phyloP scores from a whole-genome alignment of 257 asterid species.

The Forsythia suspensa region DNA sequence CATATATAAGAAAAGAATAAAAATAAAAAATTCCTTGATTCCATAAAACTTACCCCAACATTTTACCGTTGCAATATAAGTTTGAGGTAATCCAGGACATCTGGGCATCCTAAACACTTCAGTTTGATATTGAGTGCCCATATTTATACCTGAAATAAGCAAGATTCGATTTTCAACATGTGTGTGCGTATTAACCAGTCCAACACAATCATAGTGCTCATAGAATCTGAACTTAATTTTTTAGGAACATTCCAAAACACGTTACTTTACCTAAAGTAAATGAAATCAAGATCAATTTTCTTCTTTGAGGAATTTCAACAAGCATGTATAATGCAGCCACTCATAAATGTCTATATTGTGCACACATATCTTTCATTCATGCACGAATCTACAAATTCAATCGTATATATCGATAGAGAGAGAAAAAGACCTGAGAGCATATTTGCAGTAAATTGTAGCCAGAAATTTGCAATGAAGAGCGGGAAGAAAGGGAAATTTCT shows the following conservation, averaged over 20 bases:
- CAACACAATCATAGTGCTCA: neutral
- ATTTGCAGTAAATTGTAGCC: neutral
- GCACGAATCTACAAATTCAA: neutral
- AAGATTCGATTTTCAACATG: slow-evolving; percentile 1
- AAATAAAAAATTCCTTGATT: too few species aligned
- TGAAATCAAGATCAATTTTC: neutral
- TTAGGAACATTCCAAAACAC: neutral
- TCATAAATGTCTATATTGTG: neutral
- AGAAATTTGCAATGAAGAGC: neutral
- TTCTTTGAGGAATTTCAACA: neutral
- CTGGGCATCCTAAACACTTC: slow-evolving; percentile 24
- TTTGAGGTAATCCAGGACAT: slow-evolving; percentile 29
- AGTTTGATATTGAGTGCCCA: slow-evolving; percentile 30
- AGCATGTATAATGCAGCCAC: slow-evolving; percentile 28
- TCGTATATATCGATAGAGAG: neutral
- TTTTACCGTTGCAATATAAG: neutral
- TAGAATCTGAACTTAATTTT: neutral
- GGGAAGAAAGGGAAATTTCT: neutral
- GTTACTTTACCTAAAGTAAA: neutral
- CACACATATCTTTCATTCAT: neutral
- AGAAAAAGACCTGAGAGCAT: slow-evolving; percentile 29
- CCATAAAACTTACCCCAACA: neutral
- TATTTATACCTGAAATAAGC: slow-evolving; percentile 28
- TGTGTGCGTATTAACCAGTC: neutral
- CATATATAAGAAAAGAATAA: too few species aligned